Base-by-base conservation (phyloP, 1,284 basidiomycete species). In the Ceratobasidium sp. region DNA sequence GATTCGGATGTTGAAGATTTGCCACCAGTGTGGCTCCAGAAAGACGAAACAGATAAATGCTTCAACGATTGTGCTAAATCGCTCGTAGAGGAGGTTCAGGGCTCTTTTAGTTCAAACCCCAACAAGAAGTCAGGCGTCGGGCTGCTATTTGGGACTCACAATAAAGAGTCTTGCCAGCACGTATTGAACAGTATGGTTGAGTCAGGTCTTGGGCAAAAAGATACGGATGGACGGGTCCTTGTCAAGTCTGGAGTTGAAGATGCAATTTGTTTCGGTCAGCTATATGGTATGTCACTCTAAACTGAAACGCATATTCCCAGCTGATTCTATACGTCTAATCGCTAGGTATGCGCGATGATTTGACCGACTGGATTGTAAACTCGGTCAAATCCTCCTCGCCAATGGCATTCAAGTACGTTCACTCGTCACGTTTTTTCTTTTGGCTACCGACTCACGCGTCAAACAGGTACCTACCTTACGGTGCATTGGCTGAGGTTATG, bases 281-380 rank as follows among this genome's bases (percentile, higher is more conserved):
- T 98, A 23, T 96, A 93, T 82, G 96, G 96, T 93, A 82, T 77
- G 90, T 86, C 78, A 73, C 20, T 55, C 26, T 18, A 42, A 49
- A 44, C 28, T 63, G 39, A 20, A 33, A 28, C 49, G 39, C 10
- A 12, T 13, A n/a, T 10, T 55, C 51, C 46, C 77, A 13, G 15
- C 61, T 58, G 44, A 33, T 4, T 67, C 78, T 78, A 67, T 55
- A 28, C 7, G 40, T 60, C 51, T 44, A 53, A 79, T 28, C 68
- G 66, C n/a, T 69, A 94, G 93, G 94, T 9, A 96, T 97, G 95
- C 90, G 91, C 77, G 95, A 96, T 83, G 90, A 92, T 70, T 86
- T 98, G 77, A 95, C 94, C 4, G 88, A 94, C 81, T 88, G 90
- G 79, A 87, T 97, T 42, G 91, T 91, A 7, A 85, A 86, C 10